Conservation (phyloP, 306 rosid genomes). For the Malus domestica region ASM211411v1 NC_041792.1:27966407-27966906, state of each 20-base stretch:
- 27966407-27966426: constrained; percentile 35
- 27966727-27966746: no score
- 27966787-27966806: no score
- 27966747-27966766: no score
- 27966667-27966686: neutral
- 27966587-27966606: neutral
- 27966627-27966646: neutral
- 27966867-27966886: no score
- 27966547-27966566: neutral
- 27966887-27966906: no score
- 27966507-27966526: constrained; percentile 1
- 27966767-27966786: no score
- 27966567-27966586: neutral
- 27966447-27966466: constrained; percentile 14
- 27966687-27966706: neutral
- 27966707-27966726: no score
- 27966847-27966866: no score
- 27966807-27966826: no score
- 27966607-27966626: neutral
- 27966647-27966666: neutral
- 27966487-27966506: neutral
- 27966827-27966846: no score
- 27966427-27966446: constrained; percentile 6
- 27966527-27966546: neutral
- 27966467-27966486: constrained; percentile 2